phyloP scores from a whole-genome alignment of 257 asterid genomes.

The Penstemon davidsonii region DNA sequence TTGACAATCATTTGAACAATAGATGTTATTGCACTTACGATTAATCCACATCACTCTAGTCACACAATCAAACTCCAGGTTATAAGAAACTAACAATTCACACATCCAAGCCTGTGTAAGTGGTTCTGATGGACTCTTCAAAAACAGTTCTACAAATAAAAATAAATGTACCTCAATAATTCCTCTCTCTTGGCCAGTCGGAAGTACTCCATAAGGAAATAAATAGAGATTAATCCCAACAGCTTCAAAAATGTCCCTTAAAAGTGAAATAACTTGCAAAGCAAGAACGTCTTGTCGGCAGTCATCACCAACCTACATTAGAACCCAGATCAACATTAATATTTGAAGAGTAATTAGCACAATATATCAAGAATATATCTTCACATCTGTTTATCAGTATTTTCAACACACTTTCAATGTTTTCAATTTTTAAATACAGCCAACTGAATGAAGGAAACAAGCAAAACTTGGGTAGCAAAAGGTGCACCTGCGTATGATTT shows the following conservation, averaged over 20 bases:
- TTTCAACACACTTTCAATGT: constrained; percentile 6
- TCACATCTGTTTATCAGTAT: neutral
- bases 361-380: too few relatives aligned
- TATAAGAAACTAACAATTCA: neutral
- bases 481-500: constrained; percentile 21
- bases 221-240: constrained; percentile 85
- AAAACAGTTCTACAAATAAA: constrained; percentile 4
- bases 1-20: neutral
- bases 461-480: constrained; percentile 1
- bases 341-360: too few relatives aligned
- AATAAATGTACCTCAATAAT: constrained; percentile 75
- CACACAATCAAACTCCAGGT: too few relatives aligned
- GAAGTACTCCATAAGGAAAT: constrained; percentile 97
- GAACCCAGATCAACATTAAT: constrained; percentile 23
- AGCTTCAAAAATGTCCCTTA: constrained; percentile 89
- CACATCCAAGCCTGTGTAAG: constrained; percentile 8
- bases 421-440: constrained; percentile 7
- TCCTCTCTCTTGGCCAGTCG: constrained; percentile 97
- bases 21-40: too few relatives aligned
- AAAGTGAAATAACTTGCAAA: constrained; percentile 94
- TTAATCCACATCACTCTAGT: too few relatives aligned
- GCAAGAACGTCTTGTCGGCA: constrained; percentile 99
- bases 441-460: constrained; percentile 7
- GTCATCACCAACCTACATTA: constrained; percentile 92
- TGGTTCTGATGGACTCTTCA: neutral